Percentiles rank a stretch among this genome's conserved stretches.
phyloP scores from a whole-genome alignment of 345 rosid genomes.

The Populus simonii region DNA sequence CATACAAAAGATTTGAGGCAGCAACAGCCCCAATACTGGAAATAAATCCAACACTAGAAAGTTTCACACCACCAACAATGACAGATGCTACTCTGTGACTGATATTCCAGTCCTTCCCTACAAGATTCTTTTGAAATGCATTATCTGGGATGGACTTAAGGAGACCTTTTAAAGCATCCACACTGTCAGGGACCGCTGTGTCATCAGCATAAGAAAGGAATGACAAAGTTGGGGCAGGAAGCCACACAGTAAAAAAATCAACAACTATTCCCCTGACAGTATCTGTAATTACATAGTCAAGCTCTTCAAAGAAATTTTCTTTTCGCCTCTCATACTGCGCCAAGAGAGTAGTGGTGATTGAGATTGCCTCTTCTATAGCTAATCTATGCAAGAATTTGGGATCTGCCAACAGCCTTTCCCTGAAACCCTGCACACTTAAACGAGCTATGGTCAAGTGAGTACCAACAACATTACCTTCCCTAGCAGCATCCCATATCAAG shows the following conservation, averaged over 20 bases:
- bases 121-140: constrained; percentile 88
- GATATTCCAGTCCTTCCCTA: constrained; percentile 75
- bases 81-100: constrained; percentile 80
- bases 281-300: constrained; percentile 89
- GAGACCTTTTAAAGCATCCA: constrained; percentile 62
- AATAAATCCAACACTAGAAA: constrained; percentile 78
- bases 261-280: constrained; percentile 73
- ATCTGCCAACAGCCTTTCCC: constrained; percentile 90
- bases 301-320: constrained; percentile 83
- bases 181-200: constrained; percentile 41
- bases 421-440: constrained; percentile 70
- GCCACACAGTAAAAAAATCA: constrained; percentile 92
- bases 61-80: constrained; percentile 77
- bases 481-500: neutral
- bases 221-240: constrained; percentile 89
- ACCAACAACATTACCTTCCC: constrained; percentile 3
- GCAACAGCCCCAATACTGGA: constrained; percentile 86
- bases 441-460: constrained; percentile 16
- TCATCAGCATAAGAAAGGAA: constrained; percentile 71
- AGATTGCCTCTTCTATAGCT: constrained; percentile 91
- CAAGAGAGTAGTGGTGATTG: constrained; percentile 79
- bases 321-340: constrained; percentile 91
- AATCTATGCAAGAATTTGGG: constrained; percentile 84
- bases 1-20: constrained; percentile 62
- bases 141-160: constrained; percentile 90